Evolutionary conservation across 208 protist genomes (phyloP), one percentile per base, ranked within the genome.

Genomic region (Tetramitus jugosus): DNA sequence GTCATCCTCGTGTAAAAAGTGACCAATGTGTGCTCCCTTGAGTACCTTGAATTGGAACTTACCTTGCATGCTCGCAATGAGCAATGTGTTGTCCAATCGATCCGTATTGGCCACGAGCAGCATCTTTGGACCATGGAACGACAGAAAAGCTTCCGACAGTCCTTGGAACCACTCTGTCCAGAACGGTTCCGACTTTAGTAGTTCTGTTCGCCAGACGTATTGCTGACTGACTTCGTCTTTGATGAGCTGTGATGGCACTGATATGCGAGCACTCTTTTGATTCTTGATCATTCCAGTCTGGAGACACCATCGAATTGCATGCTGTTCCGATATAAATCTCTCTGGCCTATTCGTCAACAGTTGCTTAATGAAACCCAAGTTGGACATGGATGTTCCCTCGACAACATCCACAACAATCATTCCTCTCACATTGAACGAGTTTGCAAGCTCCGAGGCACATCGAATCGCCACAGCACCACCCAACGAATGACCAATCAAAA

Each of bases 11-110:
- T 93, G 91, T 67, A 96, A 84, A 80, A 91, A 91, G 78, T 96
- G 92, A 8, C 92, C 92, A n/a, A n/a, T n/a, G n/a, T n/a, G n/a
- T 75, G 88, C 91, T 26, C 85, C 81, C 49, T 87, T 88, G 20
- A 88, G 86, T 31, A 94, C 84, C 3, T 93, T 89, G 46, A 95
- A 85, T 86, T 96, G 93, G 81, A 95, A 96, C 80, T 94, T 92
- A 23, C 93, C 93, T 79, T 95, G 93, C 93, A 96, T 96, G 79
- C 95, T 91, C 13, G 91, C 93, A 37, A 94, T 85, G 14, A 87
- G 94, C 79, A 96, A 83, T 52, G 84, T 83, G 60, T 81, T 92
- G 84, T 95, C 93, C 33, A 95, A 85, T 2, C 90, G 85, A 76
- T 95, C 92, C 31, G 89, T 83, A 35, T 86, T 90, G 3, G 91